A percentile compares a stretch with the other conserved stretches of the same genome.
Conservation (phyloP, 2,329 filamentous ascomycete species). For the Fusarium anthophilum region DNA sequence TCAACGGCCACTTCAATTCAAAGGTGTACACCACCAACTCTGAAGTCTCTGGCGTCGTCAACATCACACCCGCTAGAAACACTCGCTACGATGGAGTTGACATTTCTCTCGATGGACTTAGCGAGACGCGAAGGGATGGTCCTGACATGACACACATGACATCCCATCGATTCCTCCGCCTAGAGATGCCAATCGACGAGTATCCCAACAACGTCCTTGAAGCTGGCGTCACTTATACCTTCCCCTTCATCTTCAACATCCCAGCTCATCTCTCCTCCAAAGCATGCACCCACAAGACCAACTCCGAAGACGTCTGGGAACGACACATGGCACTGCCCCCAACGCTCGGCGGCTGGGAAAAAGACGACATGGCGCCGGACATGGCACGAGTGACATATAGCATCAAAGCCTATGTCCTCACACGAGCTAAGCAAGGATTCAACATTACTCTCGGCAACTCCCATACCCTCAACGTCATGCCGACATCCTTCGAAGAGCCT, state of each 20-base stretch:
- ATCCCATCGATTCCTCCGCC: slow-evolving; percentile 34
- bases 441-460: slow-evolving; percentile 11
- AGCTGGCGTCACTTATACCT: slow-evolving; percentile 25
- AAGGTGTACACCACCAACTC: slow-evolving; percentile 40
- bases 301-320: slow-evolving; percentile 17
- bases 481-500: slow-evolving; percentile 34
- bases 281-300: slow-evolving; percentile 26
- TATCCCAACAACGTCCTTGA: slow-evolving; percentile 27
- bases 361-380: slow-evolving; percentile 29
- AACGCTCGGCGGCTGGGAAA: slow-evolving; percentile 33
- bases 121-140: slow-evolving; percentile 33
- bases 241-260: slow-evolving; percentile 38
- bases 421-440: background rate
- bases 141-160: slow-evolving; percentile 32
- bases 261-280: slow-evolving; percentile 33
- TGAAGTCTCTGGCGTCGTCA: slow-evolving; percentile 34
- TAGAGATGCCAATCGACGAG: slow-evolving; percentile 34
- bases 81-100: slow-evolving; percentile 28
- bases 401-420: slow-evolving; percentile 21
- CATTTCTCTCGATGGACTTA: slow-evolving; percentile 29
- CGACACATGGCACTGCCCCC: slow-evolving; percentile 32
- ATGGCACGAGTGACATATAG: slow-evolving; percentile 31
- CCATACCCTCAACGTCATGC: slow-evolving; percentile 33
- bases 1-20: slow-evolving; percentile 38
- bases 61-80: slow-evolving; percentile 19